Conservation (phyloP, 352 stramenopile species). For the Pythium dissotocum region DNA sequence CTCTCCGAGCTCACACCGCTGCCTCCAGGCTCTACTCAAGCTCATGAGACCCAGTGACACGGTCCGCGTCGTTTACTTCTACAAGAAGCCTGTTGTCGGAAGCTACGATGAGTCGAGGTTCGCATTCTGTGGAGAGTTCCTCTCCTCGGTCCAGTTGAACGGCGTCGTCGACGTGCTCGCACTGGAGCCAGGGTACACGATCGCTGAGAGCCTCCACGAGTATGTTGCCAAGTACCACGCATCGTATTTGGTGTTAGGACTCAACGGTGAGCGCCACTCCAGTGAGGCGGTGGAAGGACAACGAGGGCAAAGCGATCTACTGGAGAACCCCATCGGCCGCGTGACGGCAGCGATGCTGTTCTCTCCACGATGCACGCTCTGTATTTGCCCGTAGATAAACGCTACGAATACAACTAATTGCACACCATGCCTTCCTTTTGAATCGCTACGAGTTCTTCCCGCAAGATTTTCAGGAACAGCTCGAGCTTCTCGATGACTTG, state of each 20-base stretch:
- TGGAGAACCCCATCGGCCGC: slow-evolving; percentile 32
- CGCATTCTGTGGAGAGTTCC: slow-evolving; percentile 34
- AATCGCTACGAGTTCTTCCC: slow-evolving; percentile 13
- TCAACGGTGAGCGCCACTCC: slow-evolving; percentile 31
- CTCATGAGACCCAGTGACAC: slow-evolving; percentile 47
- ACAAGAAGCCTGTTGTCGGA: slow-evolving; percentile 43
- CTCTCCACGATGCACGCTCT: slow-evolving; percentile 54
- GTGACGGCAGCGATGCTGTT: slow-evolving; percentile 49
- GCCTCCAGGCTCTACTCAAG: slow-evolving; percentile 55
- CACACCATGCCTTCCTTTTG: not conserved
- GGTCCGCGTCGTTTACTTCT: slow-evolving; percentile 65
- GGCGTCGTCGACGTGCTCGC: slow-evolving; percentile 42
- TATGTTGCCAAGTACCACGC: slow-evolving; percentile 43
- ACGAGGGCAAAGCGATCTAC: not conserved
- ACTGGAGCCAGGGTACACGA: slow-evolving; percentile 37
- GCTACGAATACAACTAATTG: not conserved
- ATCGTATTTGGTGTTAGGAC: slow-evolving; percentile 51
- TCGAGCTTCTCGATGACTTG: slow-evolving; percentile 33
- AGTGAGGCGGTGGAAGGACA: slow-evolving; percentile 5
- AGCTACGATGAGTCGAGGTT: slow-evolving; percentile 39
- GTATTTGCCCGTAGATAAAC: slow-evolving; percentile 41
- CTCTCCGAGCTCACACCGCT: slow-evolving; percentile 27
- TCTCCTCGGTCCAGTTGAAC: slow-evolving; percentile 32
- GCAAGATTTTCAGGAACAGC: slow-evolving; percentile 25
- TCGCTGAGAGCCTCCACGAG: slow-evolving; percentile 56